phyloP scores from a whole-genome alignment of 2,329 filamentous ascomycete genomes.

The Davidsoniella neocaledoniae region DNA sequence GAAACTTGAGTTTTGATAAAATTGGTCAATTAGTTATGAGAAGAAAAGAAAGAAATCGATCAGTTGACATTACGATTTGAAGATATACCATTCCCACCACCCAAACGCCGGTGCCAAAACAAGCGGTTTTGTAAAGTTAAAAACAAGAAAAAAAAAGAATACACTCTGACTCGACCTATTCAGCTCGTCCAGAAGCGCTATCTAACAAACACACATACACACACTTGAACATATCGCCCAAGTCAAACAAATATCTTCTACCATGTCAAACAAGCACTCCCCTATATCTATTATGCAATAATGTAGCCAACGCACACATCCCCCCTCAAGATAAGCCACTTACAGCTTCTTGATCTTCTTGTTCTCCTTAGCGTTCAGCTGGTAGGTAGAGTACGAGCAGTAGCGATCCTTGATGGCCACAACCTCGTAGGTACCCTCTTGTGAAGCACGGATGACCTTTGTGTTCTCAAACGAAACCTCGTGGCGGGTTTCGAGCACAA shows the following conservation, averaged over 20 bases:
- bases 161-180: neutral
- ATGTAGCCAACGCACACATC: neutral
- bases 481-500: constrained; percentile 78
- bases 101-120: constrained; percentile 12
- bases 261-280: neutral
- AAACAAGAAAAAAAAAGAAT: constrained; percentile 1
- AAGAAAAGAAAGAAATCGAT: neutral
- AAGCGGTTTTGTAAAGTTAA: constrained; percentile 6
- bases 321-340: neutral
- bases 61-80: constrained; percentile 10
- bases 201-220: no score
- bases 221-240: neutral
- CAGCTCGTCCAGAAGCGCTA: neutral
- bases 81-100: constrained; percentile 10
- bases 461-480: constrained; percentile 68
- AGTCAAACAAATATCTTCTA: neutral
- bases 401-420: constrained; percentile 87
- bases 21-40: neutral
- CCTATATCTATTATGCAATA: neutral
- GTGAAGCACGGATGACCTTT: constrained; percentile 68
- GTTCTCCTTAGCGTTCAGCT: constrained; percentile 33
- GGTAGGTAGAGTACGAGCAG: constrained; percentile 71
- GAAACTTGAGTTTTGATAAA: neutral
- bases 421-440: constrained; percentile 95
- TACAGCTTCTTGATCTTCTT: constrained; percentile 16